These are phyloP conservation scores for Dryadomyces sulphureus DNA, from an alignment of 2,329 filamentous ascomycete species.

Conservation along the genomic window DNA sequence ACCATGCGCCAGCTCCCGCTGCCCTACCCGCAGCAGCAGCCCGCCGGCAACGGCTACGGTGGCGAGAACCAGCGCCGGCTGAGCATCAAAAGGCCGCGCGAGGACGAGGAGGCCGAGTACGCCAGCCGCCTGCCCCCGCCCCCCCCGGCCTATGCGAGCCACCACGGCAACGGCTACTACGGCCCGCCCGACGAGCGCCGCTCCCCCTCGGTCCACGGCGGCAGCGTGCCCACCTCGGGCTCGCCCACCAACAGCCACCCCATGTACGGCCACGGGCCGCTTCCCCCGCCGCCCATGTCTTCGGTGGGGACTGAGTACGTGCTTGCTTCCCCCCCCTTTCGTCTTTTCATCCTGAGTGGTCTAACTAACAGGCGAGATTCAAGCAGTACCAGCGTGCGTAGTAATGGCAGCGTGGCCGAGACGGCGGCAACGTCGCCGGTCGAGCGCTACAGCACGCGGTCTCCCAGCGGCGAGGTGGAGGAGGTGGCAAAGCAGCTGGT, in stretches of 20 bases:
- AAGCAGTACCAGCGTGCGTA: slow-evolving; percentile 22
- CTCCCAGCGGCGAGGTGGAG: slow-evolving; percentile 12
- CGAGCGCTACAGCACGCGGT: slow-evolving; percentile 20
- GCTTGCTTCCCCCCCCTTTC: background rate
- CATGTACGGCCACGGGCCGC: slow-evolving; percentile 19
- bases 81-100: slow-evolving; percentile 6
- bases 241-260: slow-evolving; percentile 19
- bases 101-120: slow-evolving; percentile 9
- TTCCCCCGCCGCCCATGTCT: slow-evolving; percentile 17
- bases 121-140: slow-evolving; percentile 7
- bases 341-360: background rate
- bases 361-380: slow-evolving; percentile 6
- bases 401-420: slow-evolving; percentile 19
- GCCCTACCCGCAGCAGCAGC: slow-evolving; percentile 14
- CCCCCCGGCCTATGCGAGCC: slow-evolving; percentile 4
- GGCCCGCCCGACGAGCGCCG: slow-evolving; percentile 2
- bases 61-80: slow-evolving; percentile 6
- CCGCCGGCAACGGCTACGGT: background rate
- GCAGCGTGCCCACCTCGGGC: slow-evolving; percentile 17
- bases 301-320: slow-evolving; percentile 11
- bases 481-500: slow-evolving; percentile 17
- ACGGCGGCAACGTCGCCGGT: slow-evolving; percentile 17
- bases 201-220: slow-evolving; percentile 7
- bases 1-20: slow-evolving; percentile 22
- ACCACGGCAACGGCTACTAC: slow-evolving; percentile 6